These are phyloP conservation scores for Agrostemma githago DNA, from an alignment of 148 eudicot species.

Conservation along the genomic window DNA sequence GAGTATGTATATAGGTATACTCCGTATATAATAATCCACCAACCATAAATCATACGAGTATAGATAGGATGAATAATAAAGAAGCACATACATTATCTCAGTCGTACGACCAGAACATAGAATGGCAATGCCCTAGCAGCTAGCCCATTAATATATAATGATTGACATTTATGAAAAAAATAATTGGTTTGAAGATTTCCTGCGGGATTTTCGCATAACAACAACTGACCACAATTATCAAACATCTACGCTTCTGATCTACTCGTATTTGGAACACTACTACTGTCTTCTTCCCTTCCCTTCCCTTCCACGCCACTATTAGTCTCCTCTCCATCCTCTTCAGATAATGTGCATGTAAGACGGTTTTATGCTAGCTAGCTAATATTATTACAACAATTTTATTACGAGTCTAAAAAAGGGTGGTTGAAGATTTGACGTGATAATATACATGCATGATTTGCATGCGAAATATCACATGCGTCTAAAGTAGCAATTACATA, in stretches of 20 bases:
- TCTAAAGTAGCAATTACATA: too few relatives aligned
- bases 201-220: constrained; percentile 12
- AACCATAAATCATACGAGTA: not conserved
- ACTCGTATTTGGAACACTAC: not conserved
- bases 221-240: constrained; percentile 21
- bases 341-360: too few relatives aligned
- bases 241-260: constrained; percentile 8
- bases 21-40: not conserved
- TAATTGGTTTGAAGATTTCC: constrained; percentile 1
- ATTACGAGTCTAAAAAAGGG: too few relatives aligned
- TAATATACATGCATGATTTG: too few relatives aligned
- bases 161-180: not conserved
- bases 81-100: too few relatives aligned
- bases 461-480: too few relatives aligned
- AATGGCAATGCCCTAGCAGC: not conserved
- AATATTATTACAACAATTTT: too few relatives aligned
- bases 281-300: not conserved
- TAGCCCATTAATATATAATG: not conserved
- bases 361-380: too few relatives aligned
- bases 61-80: not conserved
- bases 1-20: too few relatives aligned
- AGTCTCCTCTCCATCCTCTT: too few relatives aligned
- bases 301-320: not conserved
- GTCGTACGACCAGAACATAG: not conserved
- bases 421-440: too few relatives aligned